Evolutionary conservation across 441 rosid species (phyloP), one percentile per base, ranked within the genome.

Genomic region (Arabidopsis lyrata): DNA sequence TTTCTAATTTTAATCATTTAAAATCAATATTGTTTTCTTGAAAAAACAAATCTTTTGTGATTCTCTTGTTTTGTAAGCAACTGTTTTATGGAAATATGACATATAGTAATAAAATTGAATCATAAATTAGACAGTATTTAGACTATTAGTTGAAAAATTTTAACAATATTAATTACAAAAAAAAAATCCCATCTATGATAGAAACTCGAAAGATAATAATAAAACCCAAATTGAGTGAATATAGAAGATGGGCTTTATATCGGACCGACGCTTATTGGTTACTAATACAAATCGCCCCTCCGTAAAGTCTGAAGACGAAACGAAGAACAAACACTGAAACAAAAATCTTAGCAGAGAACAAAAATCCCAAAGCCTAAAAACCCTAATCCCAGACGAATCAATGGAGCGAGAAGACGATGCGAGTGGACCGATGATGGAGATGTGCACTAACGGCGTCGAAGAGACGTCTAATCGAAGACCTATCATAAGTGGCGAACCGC

Each of bases 401-500:
- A 95, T 92, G 99, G 97, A 92, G 58, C 82, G 89, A 3, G 99
- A 88, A 63, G 93, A 93, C 57, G 89, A 83, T 45, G 39, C 74
- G 9, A 73, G 77, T 12, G 81, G 76, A n/a, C 62, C 85, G 24
- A 80, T 81, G 81, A 83, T 81, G 84, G 96, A 95, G 82, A 85
- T 88, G 82, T 87, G 83, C 72, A 81, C 87, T 11, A 90, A 93
- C 81, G 96, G 93, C 35, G 80, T 74, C n/a, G 95, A 81, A 4
- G 86, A 79, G 20, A 44, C 83, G 11, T 67, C 75, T 39, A 85
- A 79, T 32, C 80, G 54, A 56, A 85, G 88, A 67, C 90, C 95
- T 6, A 81, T 91, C 54, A 87, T 87, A n/a, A 83, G 91, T 70
- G 88, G 98, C 27, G 97, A 95, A 75, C 95, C 83, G 59, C 88